Percentiles rank a stretch among this genome's conserved stretches.
These are phyloP conservation scores for Podila clonocystis DNA, from an alignment of 192 early-diverging fungal genomes.

Conservation along the genomic window DNA sequence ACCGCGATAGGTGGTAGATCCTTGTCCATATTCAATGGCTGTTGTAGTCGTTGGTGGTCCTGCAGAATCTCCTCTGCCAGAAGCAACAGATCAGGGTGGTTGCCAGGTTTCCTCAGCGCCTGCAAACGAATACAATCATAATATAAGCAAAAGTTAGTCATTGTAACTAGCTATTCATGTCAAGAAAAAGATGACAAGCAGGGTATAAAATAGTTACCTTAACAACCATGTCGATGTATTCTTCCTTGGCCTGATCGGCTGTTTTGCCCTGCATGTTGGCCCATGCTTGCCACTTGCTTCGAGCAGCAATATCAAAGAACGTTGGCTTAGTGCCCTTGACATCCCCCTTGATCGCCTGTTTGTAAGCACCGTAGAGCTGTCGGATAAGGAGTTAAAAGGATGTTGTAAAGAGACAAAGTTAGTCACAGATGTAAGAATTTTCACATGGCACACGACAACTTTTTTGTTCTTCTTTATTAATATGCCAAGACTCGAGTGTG, in stretches of 20 bases:
- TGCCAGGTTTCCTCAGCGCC: slow-evolving; percentile 32
- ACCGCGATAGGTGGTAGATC: slow-evolving; percentile 22
- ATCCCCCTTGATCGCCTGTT: slow-evolving; percentile 43
- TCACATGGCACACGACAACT: no score
- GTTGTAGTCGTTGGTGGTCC: slow-evolving; percentile 12
- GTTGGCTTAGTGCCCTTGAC: slow-evolving; percentile 33
- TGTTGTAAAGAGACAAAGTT: background rate
- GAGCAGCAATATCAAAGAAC: slow-evolving; percentile 36
- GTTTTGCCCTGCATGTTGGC: slow-evolving; percentile 45
- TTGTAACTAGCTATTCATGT: background rate
- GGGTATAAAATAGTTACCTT: slow-evolving; percentile 5
- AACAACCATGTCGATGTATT: slow-evolving; percentile 40
- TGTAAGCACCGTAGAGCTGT: slow-evolving; percentile 48
- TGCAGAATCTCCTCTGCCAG: slow-evolving; percentile 45
- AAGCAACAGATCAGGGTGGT: slow-evolving; percentile 27
- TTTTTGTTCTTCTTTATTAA: no score
- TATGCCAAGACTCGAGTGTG: no score
- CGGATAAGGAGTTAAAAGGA: background rate
- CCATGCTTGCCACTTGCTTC: slow-evolving; percentile 55
- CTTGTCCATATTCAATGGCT: slow-evolving; percentile 16
- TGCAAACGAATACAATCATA: background rate
- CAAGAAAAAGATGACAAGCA: background rate
- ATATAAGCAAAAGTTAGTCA: background rate
- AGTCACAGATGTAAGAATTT: background rate
- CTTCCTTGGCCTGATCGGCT: slow-evolving; percentile 15